Percentiles rank a stretch among this genome's conserved stretches.
Evolutionary conservation across 1,139 yeast species (phyloP).

Genomic region (Groenewaldozyma auringiensis): DNA sequence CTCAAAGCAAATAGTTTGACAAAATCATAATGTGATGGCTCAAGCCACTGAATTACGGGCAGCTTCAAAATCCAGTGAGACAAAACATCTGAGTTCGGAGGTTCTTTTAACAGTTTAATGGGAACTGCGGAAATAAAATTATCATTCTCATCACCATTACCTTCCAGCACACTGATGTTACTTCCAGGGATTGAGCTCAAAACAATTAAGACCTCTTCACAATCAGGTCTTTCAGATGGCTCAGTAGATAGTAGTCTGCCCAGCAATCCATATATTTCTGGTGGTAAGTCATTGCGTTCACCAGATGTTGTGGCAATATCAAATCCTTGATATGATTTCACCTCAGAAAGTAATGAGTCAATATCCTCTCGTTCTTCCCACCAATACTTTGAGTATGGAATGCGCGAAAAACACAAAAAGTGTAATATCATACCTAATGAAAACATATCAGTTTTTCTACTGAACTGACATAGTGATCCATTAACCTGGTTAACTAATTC

Average conservation of each 20-base stretch:
- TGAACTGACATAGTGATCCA: slow-evolving; percentile 43
- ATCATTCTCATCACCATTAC: too few species aligned
- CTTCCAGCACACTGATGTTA: too few species aligned
- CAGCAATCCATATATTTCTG: slow-evolving; percentile 36
- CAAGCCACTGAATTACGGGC: too few species aligned
- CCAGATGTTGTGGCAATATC: slow-evolving; percentile 12
- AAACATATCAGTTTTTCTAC: slow-evolving; percentile 67
- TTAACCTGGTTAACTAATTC: slow-evolving; percentile 45
- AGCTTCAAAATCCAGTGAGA: too few species aligned
- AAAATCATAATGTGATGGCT: too few species aligned
- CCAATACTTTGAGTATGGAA: slow-evolving; percentile 50
- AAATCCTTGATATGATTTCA: slow-evolving; percentile 32
- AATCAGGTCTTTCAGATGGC: slow-evolving; percentile 39
- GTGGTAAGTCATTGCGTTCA: slow-evolving; percentile 33
- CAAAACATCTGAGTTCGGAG: too few species aligned
- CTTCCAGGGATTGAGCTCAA: slow-evolving; percentile 16
- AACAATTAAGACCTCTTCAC: slow-evolving; percentile 34
- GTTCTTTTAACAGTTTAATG: too few species aligned
- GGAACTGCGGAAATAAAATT: too few species aligned
- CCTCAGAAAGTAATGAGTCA: slow-evolving; percentile 36
- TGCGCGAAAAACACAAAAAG: slow-evolving; percentile 57
- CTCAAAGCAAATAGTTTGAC: too few species aligned
- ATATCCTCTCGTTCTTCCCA: slow-evolving; percentile 24
- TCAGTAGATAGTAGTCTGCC: slow-evolving; percentile 31
- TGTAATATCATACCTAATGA: slow-evolving; percentile 76